Percentiles rank a stretch among this genome's conserved stretches.
Evolutionary conservation across 805 yeast genomes (phyloP).

Genomic region (Yarrowia sp.): DNA sequence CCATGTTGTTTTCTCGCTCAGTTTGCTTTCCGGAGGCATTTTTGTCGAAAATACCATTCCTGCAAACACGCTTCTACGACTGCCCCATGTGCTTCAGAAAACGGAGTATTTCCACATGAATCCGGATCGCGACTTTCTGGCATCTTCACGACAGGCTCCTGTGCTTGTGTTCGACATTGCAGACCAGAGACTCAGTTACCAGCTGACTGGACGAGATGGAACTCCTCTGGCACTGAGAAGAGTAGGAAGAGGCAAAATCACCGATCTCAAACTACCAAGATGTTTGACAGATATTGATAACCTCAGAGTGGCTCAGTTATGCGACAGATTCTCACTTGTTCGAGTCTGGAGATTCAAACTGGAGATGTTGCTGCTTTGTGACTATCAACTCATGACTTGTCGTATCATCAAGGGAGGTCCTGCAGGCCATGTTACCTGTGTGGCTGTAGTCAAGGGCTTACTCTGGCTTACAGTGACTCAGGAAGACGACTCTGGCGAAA

Average conservation of each 20-base stretch:
- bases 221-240: slow-evolving; percentile 8
- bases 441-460: slow-evolving; percentile 4
- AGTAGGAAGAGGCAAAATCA: slow-evolving; percentile 4
- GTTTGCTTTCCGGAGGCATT: neutral
- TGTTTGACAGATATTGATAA: neutral
- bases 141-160: slow-evolving; percentile 8
- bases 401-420: slow-evolving; percentile 8
- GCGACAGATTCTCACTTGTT: slow-evolving; percentile 5
- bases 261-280: slow-evolving; percentile 3
- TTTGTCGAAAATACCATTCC: slow-evolving; percentile 3
- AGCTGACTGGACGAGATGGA: slow-evolving; percentile 17
- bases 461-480: slow-evolving; percentile 6
- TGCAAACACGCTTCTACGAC: neutral
- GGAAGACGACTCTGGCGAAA: neutral
- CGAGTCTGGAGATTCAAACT: slow-evolving; percentile 3
- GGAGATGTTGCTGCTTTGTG: slow-evolving; percentile 5
- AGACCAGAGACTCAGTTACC: neutral
- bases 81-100: slow-evolving; percentile 7
- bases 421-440: neutral
- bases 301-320: neutral
- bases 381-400: slow-evolving; percentile 12
- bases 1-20: neutral
- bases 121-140: slow-evolving; percentile 13
- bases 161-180: slow-evolving; percentile 5
- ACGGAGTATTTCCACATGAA: slow-evolving; percentile 19